Evolutionary conservation across 164 flowering plant genomes (phyloP).

Genomic region (Vitis vinifera): ASM3070453v1 NC_081822.1:2154001-2154500

Average conservation of each 20-base stretch:
- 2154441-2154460: too few species aligned
- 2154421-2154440: too few species aligned
- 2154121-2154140: background rate
- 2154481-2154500: too few species aligned
- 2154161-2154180: slow-evolving; percentile 14
- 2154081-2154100: slow-evolving; percentile 28
- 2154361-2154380: too few species aligned
- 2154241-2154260: slow-evolving; percentile 1
- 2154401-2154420: too few species aligned
- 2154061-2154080: slow-evolving; percentile 36
- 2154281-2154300: too few species aligned
- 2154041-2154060: slow-evolving; percentile 35
- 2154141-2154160: background rate
- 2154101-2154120: background rate
- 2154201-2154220: slow-evolving; percentile 44
- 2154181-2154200: slow-evolving; percentile 15
- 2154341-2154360: too few species aligned
- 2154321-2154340: too few species aligned
- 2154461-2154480: too few species aligned
- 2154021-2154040: slow-evolving; percentile 39
- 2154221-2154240: slow-evolving; percentile 67
- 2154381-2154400: too few species aligned
- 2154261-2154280: background rate
- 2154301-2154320: too few species aligned
- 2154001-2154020: slow-evolving; percentile 48